These are phyloP conservation scores for Mycosarcoma maydis DNA, from an alignment of 1,284 basidiomycete species.

Conservation along the genomic window DNA sequence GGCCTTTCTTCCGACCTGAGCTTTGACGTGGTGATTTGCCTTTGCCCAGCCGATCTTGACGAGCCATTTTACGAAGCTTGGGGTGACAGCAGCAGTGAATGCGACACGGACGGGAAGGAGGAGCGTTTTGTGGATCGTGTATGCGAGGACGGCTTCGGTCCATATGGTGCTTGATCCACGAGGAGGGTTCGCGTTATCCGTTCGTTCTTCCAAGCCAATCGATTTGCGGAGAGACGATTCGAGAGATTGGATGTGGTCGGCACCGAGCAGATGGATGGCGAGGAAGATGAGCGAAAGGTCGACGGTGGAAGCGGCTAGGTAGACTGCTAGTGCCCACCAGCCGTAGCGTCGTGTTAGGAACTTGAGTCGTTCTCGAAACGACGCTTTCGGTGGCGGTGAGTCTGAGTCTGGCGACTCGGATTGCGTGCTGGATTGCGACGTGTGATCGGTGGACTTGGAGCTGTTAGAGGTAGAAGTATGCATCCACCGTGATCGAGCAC, in stretches of 20 bases:
- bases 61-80: slow-evolving; percentile 74
- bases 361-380: slow-evolving; percentile 50
- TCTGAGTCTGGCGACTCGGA: slow-evolving; percentile 4
- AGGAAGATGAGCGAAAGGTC: slow-evolving; percentile 76
- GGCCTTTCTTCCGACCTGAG: slow-evolving; percentile 22
- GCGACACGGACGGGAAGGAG: slow-evolving; percentile 90
- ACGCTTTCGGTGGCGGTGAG: slow-evolving; percentile 34
- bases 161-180: slow-evolving; percentile 74
- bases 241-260: slow-evolving; percentile 82
- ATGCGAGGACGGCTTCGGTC: slow-evolving; percentile 91
- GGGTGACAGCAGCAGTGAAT: slow-evolving; percentile 86
- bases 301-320: slow-evolving; percentile 48
- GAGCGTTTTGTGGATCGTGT: slow-evolving; percentile 93
- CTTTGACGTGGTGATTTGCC: slow-evolving; percentile 44
- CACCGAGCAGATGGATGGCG: slow-evolving; percentile 85
- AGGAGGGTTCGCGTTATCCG: slow-evolving; percentile 2
- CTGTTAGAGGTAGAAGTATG: too few species aligned
- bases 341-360: slow-evolving; percentile 61
- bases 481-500: too few species aligned
- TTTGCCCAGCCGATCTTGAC: slow-evolving; percentile 58
- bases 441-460: neutral
- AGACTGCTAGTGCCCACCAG: slow-evolving; percentile 66
- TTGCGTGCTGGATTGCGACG: neutral
- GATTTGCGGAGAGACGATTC: slow-evolving; percentile 71
- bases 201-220: slow-evolving; percentile 57